A percentile compares a stretch with the other conserved stretches of the same genome.
phyloP scores from a whole-genome alignment of 495 filamentous ascomycete genomes.

The Platismatia glauca region DNA sequence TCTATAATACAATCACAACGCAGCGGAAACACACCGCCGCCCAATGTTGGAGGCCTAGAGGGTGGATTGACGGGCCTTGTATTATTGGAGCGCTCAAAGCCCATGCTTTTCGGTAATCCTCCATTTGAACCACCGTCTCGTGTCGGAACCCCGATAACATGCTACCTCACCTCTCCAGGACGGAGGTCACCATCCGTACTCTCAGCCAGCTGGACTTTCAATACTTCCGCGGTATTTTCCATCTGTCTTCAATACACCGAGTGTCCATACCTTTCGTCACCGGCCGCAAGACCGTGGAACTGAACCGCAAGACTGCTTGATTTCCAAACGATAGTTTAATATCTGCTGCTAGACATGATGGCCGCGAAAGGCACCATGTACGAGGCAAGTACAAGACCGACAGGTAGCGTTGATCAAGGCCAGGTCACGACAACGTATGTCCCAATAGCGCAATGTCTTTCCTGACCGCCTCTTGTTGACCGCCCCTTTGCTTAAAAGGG shows the following conservation, averaged over 20 bases:
- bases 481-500: no score
- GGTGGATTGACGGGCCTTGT: not conserved
- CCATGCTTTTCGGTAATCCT: not conserved
- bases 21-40: no score
- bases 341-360: not conserved
- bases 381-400: not conserved
- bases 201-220: not conserved
- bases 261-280: not conserved
- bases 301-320: constrained; percentile 1
- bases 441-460: no score
- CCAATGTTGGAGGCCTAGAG: no score
- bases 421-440: constrained; percentile 29
- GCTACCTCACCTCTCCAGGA: not conserved
- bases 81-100: not conserved
- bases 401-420: constrained; percentile 23
- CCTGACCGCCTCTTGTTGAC: no score
- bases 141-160: not conserved
- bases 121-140: not conserved
- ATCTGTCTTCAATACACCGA: not conserved
- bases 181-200: not conserved
- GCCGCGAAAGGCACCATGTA: not conserved
- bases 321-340: not conserved
- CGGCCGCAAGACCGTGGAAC: not conserved
- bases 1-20: no score
- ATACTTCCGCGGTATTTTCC: not conserved